Conservation (phyloP, 2,329 filamentous ascomycete genomes). For the Geosmithia morbida region DNA sequence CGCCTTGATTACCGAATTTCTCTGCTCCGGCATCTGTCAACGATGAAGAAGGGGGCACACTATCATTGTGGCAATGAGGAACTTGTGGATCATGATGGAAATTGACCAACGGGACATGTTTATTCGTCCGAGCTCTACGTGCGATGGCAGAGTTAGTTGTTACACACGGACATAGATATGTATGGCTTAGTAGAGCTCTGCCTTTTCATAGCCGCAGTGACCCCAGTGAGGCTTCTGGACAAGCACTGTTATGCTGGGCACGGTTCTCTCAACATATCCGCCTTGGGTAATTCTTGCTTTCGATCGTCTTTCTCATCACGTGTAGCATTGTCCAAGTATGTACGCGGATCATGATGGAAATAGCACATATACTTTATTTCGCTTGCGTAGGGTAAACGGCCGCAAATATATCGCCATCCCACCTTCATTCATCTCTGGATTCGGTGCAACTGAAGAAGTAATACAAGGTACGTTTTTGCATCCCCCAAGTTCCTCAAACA, state of each 20-base stretch:
- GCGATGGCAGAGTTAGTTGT: slow-evolving; percentile 6
- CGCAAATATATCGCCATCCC: no score
- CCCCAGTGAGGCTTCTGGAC: slow-evolving; percentile 9
- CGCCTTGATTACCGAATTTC: neutral
- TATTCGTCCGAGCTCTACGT: slow-evolving; percentile 9
- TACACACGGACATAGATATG: neutral
- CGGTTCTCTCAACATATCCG: no score
- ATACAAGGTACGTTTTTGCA: no score
- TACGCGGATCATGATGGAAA: no score
- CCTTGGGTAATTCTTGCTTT: no score
- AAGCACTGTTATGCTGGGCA: slow-evolving; percentile 1
- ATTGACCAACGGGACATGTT: slow-evolving; percentile 7
- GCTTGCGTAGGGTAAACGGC: no score
- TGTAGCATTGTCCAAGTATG: no score
- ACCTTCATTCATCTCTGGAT: no score
- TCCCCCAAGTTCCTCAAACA: neutral
- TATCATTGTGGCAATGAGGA: slow-evolving; percentile 8
- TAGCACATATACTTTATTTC: no score
- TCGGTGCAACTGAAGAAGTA: no score
- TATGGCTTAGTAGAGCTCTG: neutral
- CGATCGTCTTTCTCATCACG: no score
- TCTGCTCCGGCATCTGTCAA: neutral
- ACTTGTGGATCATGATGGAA: slow-evolving; percentile 10
- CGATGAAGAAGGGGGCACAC: slow-evolving; percentile 1
- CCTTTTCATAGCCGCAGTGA: slow-evolving; percentile 2